Evolutionary conservation across 805 yeast genomes (phyloP).

Genomic region (Tanozyma kutaoensis): DNA sequence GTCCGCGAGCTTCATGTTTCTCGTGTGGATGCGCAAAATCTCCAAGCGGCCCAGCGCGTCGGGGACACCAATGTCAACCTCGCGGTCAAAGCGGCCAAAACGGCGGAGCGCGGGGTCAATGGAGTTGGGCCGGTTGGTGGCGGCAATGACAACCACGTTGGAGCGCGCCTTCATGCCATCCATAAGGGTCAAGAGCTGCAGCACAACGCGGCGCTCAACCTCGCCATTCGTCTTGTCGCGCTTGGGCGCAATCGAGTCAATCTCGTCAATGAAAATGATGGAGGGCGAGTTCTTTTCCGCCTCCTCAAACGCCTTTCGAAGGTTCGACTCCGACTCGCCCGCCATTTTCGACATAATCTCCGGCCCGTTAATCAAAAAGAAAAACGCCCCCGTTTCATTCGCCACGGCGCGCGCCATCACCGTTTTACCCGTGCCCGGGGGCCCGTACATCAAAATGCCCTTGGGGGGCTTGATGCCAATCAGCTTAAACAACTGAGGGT

Average conservation of each 20-base stretch:
- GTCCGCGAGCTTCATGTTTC: constrained; percentile 92
- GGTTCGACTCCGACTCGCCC: constrained; percentile 94
- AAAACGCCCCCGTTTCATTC: constrained; percentile 97
- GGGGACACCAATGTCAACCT: constrained; percentile 84
- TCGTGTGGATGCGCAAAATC: constrained; percentile 93
- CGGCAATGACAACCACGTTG: constrained; percentile 96
- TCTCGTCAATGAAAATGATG: constrained; percentile 95
- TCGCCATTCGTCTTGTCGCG: constrained; percentile 99
- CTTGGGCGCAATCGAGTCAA: constrained; percentile 98
- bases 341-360: constrained; percentile 99
- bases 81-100: constrained; percentile 78
- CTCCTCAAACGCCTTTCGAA: constrained; percentile 97
- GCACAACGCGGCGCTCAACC: constrained; percentile 98
- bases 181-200: constrained; percentile 94
- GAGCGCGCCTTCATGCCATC: constrained; percentile 99
- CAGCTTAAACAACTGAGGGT: constrained; percentile 94
- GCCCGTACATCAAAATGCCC: constrained; percentile 97
- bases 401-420: constrained; percentile 99
- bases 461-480: constrained; percentile 98
- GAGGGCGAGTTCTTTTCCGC: constrained; percentile 98
- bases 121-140: constrained; percentile 81
- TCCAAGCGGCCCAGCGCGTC: constrained; percentile 98
- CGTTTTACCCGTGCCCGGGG: constrained; percentile 99
- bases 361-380: constrained; percentile 96
- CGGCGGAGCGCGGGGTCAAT: constrained; percentile 80